Percentiles rank a stretch among this genome's conserved stretches.
Conservation (phyloP, 2,329 filamentous ascomycete genomes). For the Stachybotrys chlorohalonatus region DNA sequence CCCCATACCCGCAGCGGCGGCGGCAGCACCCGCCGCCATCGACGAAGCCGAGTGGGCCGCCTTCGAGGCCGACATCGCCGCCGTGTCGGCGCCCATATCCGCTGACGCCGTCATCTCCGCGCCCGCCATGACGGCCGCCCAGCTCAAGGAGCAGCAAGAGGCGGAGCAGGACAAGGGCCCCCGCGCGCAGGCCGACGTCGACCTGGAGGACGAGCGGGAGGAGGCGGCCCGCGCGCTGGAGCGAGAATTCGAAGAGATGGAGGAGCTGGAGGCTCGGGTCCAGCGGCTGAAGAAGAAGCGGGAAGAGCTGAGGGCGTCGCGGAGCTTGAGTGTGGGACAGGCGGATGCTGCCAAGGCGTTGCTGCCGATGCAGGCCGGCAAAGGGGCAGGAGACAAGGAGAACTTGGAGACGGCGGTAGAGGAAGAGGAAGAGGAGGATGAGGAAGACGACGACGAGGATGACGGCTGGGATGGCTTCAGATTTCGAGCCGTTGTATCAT, state of each 20-base stretch:
- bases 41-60: slow-evolving; percentile 81
- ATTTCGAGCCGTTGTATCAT: slow-evolving; percentile 21
- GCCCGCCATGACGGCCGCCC: slow-evolving; percentile 55
- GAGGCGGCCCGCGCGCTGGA: slow-evolving; percentile 66
- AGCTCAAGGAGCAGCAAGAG: slow-evolving; percentile 46
- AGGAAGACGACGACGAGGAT: slow-evolving; percentile 39
- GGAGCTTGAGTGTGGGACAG: slow-evolving; percentile 18
- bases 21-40: slow-evolving; percentile 16
- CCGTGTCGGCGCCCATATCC: slow-evolving; percentile 24
- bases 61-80: slow-evolving; percentile 74
- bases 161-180: slow-evolving; percentile 41
- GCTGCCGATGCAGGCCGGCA: slow-evolving; percentile 2
- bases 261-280: slow-evolving; percentile 65
- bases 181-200: slow-evolving; percentile 44
- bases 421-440: slow-evolving; percentile 36
- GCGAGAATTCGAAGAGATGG: slow-evolving; percentile 77
- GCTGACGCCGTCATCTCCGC: slow-evolving; percentile 57
- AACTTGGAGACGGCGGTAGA: slow-evolving; percentile 20
- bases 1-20: slow-evolving; percentile 7
- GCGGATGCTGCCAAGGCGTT: slow-evolving; percentile 10
- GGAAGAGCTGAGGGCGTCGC: slow-evolving; percentile 50
- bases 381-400: slow-evolving; percentile 14
- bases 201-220: slow-evolving; percentile 60
- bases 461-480: slow-evolving; percentile 54
- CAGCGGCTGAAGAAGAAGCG: slow-evolving; percentile 59